These are phyloP conservation scores for Heliamphora pulchella DNA, from an alignment of 179 eudicot genomes.

Conservation along the genomic window DNA sequence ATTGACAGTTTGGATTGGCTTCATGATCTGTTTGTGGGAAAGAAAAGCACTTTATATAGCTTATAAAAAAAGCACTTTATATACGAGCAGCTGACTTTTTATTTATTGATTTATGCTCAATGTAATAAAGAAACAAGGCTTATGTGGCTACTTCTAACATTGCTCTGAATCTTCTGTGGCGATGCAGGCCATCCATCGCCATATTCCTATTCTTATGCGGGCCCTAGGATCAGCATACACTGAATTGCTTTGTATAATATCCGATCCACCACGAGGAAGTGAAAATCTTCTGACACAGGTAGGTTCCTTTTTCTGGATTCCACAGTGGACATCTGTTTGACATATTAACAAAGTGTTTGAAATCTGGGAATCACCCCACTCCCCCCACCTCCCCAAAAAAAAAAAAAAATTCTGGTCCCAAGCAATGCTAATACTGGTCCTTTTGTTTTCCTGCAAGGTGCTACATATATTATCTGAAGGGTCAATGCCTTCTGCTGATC, in stretches of 20 bases:
- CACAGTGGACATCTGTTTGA: background rate
- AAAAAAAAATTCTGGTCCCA: background rate
- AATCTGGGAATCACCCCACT: background rate
- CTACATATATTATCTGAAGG: slow-evolving; percentile 70
- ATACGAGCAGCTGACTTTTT: background rate
- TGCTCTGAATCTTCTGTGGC: slow-evolving; percentile 12
- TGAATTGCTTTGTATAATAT: slow-evolving; percentile 65
- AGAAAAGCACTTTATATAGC: background rate
- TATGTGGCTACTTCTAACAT: background rate
- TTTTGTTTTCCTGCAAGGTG: slow-evolving; percentile 41
- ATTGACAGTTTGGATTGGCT: background rate
- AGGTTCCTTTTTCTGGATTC: background rate
- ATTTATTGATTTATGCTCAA: background rate
- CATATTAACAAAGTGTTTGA: background rate
- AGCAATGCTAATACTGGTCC: slow-evolving; percentile 10
- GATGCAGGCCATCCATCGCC: slow-evolving; percentile 87
- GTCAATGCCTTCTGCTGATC: slow-evolving; percentile 60
- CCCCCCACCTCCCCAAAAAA: no score
- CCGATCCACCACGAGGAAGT: slow-evolving; percentile 92
- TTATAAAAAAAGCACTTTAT: background rate
- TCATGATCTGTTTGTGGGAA: background rate
- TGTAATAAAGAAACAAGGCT: background rate
- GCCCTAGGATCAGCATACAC: slow-evolving; percentile 70
- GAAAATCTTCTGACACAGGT: slow-evolving; percentile 87
- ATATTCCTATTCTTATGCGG: slow-evolving; percentile 67